These are phyloP conservation scores for Eutypella sp. DNA, from an alignment of 2,329 filamentous ascomycete genomes.

Conservation along the genomic window DNA sequence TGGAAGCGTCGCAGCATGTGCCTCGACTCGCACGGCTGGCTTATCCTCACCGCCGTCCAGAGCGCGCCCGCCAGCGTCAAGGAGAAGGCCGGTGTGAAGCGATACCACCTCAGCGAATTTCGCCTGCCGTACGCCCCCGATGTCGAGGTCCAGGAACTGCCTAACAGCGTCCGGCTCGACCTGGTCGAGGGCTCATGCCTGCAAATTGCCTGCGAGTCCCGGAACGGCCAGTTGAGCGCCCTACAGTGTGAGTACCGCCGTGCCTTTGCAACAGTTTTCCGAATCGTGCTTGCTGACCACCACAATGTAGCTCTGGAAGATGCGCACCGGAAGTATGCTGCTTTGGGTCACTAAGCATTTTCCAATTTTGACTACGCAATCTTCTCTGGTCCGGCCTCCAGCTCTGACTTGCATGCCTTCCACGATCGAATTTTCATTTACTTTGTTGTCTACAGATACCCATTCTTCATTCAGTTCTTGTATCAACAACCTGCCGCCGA, in stretches of 20 bases:
- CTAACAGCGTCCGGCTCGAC: conserved; percentile 69
- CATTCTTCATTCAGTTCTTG: background rate
- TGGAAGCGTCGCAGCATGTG: conserved; percentile 93
- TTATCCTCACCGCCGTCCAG: conserved; percentile 71
- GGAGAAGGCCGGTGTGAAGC: conserved; percentile 56
- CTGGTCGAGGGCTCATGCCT: conserved; percentile 57
- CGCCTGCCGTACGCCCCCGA: conserved; percentile 75
- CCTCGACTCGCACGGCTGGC: conserved; percentile 76
- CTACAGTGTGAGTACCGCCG: conserved; percentile 43
- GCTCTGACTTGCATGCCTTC: background rate
- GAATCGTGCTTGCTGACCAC: too few relatives aligned
- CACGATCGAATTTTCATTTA: background rate
- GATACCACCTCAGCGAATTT: conserved; percentile 85
- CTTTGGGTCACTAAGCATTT: conserved; percentile 24
- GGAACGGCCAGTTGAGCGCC: conserved; percentile 50
- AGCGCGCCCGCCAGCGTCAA: conserved; percentile 50
- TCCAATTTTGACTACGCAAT: background rate
- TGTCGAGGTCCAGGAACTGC: conserved; percentile 86
- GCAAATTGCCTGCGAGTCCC: conserved; percentile 61
- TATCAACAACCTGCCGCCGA: background rate
- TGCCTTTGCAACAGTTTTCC: conserved; percentile 11
- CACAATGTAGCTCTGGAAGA: conserved; percentile 38
- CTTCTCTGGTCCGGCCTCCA: background rate
- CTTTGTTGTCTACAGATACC: conserved; percentile 1
- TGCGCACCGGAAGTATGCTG: conserved; percentile 32